Conservation (phyloP, 768 basidiomycete genomes). For the Dioszegia crocea region DNA sequence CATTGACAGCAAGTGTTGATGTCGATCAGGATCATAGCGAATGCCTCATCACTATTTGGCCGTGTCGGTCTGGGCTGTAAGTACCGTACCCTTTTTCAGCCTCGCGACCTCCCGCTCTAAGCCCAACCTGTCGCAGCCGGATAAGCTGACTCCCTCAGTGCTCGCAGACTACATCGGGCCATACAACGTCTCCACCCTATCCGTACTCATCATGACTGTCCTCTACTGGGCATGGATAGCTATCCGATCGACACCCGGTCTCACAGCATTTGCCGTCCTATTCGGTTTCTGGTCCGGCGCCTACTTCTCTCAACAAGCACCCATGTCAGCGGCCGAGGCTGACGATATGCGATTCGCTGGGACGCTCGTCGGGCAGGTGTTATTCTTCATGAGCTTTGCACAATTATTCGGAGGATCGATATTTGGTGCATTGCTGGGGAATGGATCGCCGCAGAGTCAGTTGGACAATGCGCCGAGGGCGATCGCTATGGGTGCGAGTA, state of each 20-base stretch:
- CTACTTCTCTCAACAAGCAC: constrained; percentile 21
- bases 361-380: constrained; percentile 22
- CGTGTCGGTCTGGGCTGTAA: constrained; percentile 13
- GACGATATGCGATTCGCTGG: constrained; percentile 19
- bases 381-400: constrained; percentile 15
- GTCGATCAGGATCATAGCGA: constrained; percentile 8
- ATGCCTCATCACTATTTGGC: constrained; percentile 9
- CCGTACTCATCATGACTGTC: constrained; percentile 9
- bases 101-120: not conserved
- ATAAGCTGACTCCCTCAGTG: constrained; percentile 1
- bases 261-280: constrained; percentile 14
- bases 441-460: constrained; percentile 12
- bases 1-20: constrained; percentile 12
- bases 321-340: constrained; percentile 1
- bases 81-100: too few relatives aligned
- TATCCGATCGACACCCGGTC: not conserved
- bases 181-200: constrained; percentile 18
- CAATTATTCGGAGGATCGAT: constrained; percentile 19
- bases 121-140: not conserved
- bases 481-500: constrained; percentile 12
- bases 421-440: constrained; percentile 17
- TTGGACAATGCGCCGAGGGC: constrained; percentile 9
- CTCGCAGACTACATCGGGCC: constrained; percentile 11
- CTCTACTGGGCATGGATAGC: constrained; percentile 19
- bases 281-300: constrained; percentile 18